Base-by-base conservation (phyloP, 2,329 filamentous ascomycete genomes). In the Talaromyces sp. region DNA sequence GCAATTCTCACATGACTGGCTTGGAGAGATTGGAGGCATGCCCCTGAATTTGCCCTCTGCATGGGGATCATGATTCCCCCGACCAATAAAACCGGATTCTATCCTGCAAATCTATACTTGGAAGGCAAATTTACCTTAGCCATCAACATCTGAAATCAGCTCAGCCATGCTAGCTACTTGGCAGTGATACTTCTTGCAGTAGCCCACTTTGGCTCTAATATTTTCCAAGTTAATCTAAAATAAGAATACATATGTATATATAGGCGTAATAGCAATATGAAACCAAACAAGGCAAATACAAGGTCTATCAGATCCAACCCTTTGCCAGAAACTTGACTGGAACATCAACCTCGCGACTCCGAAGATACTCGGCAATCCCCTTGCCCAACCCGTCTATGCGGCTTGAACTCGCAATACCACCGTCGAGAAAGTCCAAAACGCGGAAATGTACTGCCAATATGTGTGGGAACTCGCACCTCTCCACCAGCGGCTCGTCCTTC, bases 1-100 rank as follows among this genome's bases (percentile, higher is more conserved):
- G 56, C 66, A 72, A 44, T 60, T 74, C 6, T 71, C 69, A n/a
- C 72, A 74, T 49, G 71, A 74, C 47, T 74, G 72, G 72, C 62
- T 72, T n/a, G 63, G 65, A 36, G 62, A 68, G 58, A 68, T 68
- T 56, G 66, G 65, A 19, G 66, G 66, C 17, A 64, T 65, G 60
- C 25, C 55, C 19, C 33, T 63, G 55, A 13, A 55, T 60, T 22
- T 15, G 11, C 39, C 25, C 15, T 39, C 19, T n/a, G 54, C 28
- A 19, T 44, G 49, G 55, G 44, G 44, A 49, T 5, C 33, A 17
- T 36, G 15, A 36, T 49, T 6, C 6, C 32, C 33, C 17, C 13
- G 33, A 17, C 13, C 33, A 36, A 36, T 36, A 3, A 15, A 13
- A 17, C 33, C 3, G 33, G 17, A 17, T 17, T 17, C 33, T 1